Evolutionary conservation across 345 rosid species (phyloP).

Genomic region (Cardamine resedifolia): DNA sequence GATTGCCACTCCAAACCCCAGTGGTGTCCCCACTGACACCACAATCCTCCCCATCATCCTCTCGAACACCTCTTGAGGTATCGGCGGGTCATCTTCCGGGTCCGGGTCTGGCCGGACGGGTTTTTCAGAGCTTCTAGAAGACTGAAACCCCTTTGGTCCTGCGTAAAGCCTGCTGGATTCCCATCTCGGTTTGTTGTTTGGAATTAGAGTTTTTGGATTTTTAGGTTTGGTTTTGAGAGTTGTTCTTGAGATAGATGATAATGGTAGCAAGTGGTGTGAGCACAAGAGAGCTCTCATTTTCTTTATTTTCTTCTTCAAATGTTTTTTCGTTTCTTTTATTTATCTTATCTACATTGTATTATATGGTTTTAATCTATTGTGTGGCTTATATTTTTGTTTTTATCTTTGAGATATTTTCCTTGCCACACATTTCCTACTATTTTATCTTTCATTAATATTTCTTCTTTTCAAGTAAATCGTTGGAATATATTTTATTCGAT

Average conservation of each 20-base stretch:
- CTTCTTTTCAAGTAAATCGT: not conserved
- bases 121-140: constrained; percentile 14
- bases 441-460: constrained; percentile 5
- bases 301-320: not conserved
- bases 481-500: not conserved
- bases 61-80: constrained; percentile 54
- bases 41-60: constrained; percentile 51
- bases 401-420: constrained; percentile 18
- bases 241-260: constrained; percentile 29
- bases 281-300: constrained; percentile 47
- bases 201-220: constrained; percentile 7
- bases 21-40: constrained; percentile 50
- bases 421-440: constrained; percentile 14
- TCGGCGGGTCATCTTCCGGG: constrained; percentile 40
- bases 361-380: not conserved
- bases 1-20: constrained; percentile 44
- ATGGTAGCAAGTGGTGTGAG: constrained; percentile 31
- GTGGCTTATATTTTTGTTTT: constrained; percentile 22
- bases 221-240: constrained; percentile 15
- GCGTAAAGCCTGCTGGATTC: constrained; percentile 42
- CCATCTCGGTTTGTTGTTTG: constrained; percentile 11
- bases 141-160: constrained; percentile 50
- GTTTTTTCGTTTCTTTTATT: constrained; percentile 16
- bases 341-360: constrained; percentile 29
- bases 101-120: constrained; percentile 14